Base-by-base conservation (phyloP, 495 filamentous ascomycete genomes). In the Darksidea phi region DNA sequence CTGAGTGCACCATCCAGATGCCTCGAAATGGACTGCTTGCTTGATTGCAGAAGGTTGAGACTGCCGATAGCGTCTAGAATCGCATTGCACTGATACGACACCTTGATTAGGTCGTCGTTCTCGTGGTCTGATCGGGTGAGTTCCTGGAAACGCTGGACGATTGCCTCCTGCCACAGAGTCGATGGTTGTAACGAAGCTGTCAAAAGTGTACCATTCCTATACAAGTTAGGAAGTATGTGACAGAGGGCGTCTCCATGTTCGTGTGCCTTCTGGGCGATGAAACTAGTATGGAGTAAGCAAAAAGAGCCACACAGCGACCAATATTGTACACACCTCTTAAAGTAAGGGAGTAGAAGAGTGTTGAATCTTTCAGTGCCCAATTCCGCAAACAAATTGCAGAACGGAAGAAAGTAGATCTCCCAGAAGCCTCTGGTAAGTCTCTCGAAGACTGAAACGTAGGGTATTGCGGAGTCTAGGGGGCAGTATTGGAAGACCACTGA, bases 391-490 rank as follows among this genome's bases (percentile, higher is more conserved):
- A 89, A 86, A 13, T 85, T 85, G 71, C 88, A 97, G 69, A 96
- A 97, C 5, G 83, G 78, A 47, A 97, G 76, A 72, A 97, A 97
- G 36, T 84, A 82, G 51, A 71, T 70, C 59, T 84, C 82, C 51
- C 88, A 78, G 1, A 75, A 78, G 18, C 85, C 84, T 47, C 77
- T 81, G 6, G 83, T 83, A 58, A 93, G 77, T n/a, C 74, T 71
- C 36, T 83, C 79, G 38, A 89, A 76, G 6, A 80, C 62, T 20
- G 82, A 81, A 36, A 90, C 74, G 36, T 76, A 80, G 8, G 90
- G 84, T 43, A 97, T 82, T 50, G 91, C 76, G 15, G 84, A 81
- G 66, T 96, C 89, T 70, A 96, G 83, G 23, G 92, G 86, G n/a
- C 90, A 84, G 48, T 83, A 78, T 68, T 88, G 84, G 57, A 95